Base-by-base conservation (phyloP, 1,284 basidiomycete genomes). In the Pseudozyma flocculosa region DNA sequence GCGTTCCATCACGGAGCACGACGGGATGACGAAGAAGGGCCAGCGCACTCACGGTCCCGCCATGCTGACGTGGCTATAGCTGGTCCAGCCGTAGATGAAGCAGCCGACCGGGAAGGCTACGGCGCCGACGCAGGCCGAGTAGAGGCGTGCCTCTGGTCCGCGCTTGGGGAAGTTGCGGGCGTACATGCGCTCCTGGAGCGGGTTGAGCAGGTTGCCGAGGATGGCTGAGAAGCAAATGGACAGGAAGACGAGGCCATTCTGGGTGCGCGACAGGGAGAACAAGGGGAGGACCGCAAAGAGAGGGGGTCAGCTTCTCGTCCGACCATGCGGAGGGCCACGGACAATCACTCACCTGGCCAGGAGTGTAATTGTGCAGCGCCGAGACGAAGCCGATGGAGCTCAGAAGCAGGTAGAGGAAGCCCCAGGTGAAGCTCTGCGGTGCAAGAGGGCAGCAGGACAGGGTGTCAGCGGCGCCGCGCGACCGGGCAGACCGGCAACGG, bases 171-270 rank as follows among this genome's bases (percentile, higher is more conserved):
- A 45, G 38, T 68, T 40, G 9, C 45, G 29, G 1, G 32, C 38
- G 43, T 72, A 74, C 2, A 72, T 51, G 8, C 30, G 26, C 29
- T 74, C 70, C 40, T 72, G 70, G 65, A 79, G 40, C 22, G 72
- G 54, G 75, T 90, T 88, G 21, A 86, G 85, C 17, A 87, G 67
- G 29, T 87, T 85, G 0, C 88, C 90, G 34, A 90, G 42, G 30
- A 59, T 42, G 24, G 50, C 69, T 2, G 69, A 69, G 4, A 48
- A 50, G 2, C 49, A 56, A 39, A 73, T 72, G 13, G 61, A 14
- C 14, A 72, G 29, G 32, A 75, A 70, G 11, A 73, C 60, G n/a
- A 72, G 40, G 10, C 67, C 70, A 2, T 54, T 67, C 43, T 72
- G n/a, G 4, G 18, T 18, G 13, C 32, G 11, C 32, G 32, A 13